Evolutionary conservation across 176 grass and related monocot species (phyloP).

Genomic region (Ensete glaucum): DNA sequence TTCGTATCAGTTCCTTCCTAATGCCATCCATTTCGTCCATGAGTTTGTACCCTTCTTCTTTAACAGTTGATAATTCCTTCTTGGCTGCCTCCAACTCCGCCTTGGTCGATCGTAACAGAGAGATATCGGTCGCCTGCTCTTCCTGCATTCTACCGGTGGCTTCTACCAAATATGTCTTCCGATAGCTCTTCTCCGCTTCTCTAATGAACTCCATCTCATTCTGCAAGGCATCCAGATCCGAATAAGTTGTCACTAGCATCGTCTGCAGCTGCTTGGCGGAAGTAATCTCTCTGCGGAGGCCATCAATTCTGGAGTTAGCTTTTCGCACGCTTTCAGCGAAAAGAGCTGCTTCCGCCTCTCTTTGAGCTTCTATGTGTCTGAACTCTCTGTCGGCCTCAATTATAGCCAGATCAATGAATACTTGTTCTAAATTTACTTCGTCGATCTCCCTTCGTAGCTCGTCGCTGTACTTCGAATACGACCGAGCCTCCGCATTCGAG

Average conservation of each 20-base stretch:
- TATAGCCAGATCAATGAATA: neutral
- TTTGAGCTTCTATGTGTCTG: neutral
- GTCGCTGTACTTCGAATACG: neutral
- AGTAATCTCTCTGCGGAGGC: neutral
- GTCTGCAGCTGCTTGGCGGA: neutral
- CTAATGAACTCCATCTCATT: conserved; percentile 10
- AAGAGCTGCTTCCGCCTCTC: neutral
- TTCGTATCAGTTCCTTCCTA: neutral
- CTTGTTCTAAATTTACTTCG: neutral
- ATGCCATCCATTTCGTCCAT: conserved; percentile 11
- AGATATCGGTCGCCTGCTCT: neutral
- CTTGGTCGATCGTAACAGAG: neutral
- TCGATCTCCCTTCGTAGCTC: conserved; percentile 2
- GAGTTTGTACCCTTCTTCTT: conserved; percentile 1
- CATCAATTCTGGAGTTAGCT: neutral
- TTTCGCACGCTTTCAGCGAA: neutral
- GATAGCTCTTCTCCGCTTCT: neutral
- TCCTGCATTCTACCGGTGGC: neutral
- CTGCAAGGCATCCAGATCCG: neutral
- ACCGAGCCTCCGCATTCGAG: neutral
- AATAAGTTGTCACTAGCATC: neutral
- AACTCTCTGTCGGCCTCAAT: neutral
- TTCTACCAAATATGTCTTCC: neutral
- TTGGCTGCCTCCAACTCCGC: neutral
- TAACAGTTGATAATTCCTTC: neutral